phyloP scores from a whole-genome alignment of 2,329 filamentous ascomycete genomes.

The Diaporthe eres region DNA sequence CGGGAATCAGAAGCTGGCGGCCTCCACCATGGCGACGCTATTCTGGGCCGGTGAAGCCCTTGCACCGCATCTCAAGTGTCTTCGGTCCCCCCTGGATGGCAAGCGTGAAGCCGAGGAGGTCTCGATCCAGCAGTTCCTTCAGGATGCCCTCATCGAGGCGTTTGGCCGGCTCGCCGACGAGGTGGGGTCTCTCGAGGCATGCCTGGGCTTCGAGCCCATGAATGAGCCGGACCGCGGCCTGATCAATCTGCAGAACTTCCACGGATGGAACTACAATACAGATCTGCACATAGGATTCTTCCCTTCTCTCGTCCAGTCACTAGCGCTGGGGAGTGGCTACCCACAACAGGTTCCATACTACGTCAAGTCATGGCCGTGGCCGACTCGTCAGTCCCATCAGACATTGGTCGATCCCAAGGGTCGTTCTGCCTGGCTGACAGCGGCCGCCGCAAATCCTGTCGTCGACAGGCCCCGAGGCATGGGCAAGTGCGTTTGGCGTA shows the following conservation, averaged over 20 bases:
- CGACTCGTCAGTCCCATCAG: conserved; percentile 54
- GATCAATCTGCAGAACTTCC: conserved; percentile 55
- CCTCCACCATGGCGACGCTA: conserved; percentile 50
- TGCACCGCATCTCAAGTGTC: conserved; percentile 45
- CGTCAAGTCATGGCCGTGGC: conserved; percentile 58
- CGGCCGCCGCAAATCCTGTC: conserved; percentile 39
- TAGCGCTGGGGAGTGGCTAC: conserved; percentile 58
- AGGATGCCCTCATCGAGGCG: conserved; percentile 52
- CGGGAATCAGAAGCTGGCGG: conserved; percentile 55
- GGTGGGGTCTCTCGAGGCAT: conserved; percentile 51
- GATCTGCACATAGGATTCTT: conserved; percentile 59
- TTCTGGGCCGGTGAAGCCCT: conserved; percentile 49
- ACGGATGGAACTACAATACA: conserved; percentile 58
- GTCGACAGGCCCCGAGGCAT: conserved; percentile 46
- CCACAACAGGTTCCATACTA: conserved; percentile 55
- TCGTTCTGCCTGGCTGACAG: conserved; percentile 52
- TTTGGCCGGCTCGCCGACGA: conserved; percentile 54
- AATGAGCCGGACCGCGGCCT: conserved; percentile 60
- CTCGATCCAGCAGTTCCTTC: conserved; percentile 50
- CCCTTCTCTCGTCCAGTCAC: conserved; percentile 54
- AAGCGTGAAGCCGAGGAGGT: conserved; percentile 34
- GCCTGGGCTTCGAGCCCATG: conserved; percentile 58
- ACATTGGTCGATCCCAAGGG: conserved; percentile 54
- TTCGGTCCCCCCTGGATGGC: conserved; percentile 26
- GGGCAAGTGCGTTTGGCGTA: conserved; percentile 55